Conservation (phyloP, 129 eudicot species). For the Heracleum sosnowskyi region DNA sequence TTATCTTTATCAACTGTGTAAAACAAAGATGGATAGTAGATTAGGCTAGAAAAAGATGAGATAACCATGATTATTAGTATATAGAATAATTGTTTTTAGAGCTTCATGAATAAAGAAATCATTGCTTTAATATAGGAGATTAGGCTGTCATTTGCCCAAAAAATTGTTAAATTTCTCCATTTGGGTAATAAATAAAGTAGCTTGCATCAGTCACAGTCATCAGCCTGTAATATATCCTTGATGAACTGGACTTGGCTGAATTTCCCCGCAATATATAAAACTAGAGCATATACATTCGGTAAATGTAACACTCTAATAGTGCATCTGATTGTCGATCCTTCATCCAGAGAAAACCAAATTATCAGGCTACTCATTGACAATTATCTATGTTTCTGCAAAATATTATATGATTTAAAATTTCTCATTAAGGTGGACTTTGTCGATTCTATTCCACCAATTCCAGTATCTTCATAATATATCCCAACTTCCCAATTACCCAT, state of each 20-base stretch:
- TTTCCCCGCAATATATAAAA: background rate
- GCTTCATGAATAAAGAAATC: background rate
- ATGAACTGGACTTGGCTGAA: background rate
- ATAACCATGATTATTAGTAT: background rate
- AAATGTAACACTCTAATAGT: background rate
- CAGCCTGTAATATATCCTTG: background rate
- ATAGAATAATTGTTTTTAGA: background rate
- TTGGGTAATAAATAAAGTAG: background rate
- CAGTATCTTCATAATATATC: background rate
- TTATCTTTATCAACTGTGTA: background rate
- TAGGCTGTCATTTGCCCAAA: background rate
- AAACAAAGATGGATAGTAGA: background rate
- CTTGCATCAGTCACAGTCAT: background rate
- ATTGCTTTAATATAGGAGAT: background rate
- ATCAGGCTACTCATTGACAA: background rate
- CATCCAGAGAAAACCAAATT: background rate
- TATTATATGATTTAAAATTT: background rate
- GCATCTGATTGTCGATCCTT: background rate
- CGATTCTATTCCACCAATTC: background rate
- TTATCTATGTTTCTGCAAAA: background rate
- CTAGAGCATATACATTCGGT: background rate
- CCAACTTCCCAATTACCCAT: background rate
- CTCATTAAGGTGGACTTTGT: background rate
- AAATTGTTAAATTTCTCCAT: background rate
- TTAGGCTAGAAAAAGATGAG: background rate